These are phyloP conservation scores for Blastobotrys parvus DNA, from an alignment of 805 yeast species.

Conservation along the genomic window DNA sequence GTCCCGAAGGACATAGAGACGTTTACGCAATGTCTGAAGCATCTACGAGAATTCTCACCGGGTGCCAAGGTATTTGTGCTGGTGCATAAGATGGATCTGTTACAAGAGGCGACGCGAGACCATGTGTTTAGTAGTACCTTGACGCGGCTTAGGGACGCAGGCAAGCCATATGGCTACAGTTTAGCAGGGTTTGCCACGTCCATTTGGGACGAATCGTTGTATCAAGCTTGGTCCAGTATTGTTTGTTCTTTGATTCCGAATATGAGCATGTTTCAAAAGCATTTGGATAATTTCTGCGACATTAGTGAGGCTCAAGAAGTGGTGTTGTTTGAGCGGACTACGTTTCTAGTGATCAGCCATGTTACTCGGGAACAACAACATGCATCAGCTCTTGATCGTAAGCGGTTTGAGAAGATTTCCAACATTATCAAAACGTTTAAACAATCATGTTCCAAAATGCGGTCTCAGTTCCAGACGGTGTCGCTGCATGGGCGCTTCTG, in stretches of 20 bases:
- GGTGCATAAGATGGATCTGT: slow-evolving; percentile 93
- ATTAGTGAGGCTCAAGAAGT: slow-evolving; percentile 82
- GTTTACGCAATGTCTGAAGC: slow-evolving; percentile 73
- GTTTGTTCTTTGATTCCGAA: slow-evolving; percentile 94
- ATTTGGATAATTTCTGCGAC: slow-evolving; percentile 61
- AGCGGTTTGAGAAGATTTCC: slow-evolving; percentile 87
- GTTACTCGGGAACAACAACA: slow-evolving; percentile 17
- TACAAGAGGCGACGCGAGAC: slow-evolving; percentile 75
- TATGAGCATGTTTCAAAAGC: slow-evolving; percentile 69
- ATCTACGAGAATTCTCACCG: slow-evolving; percentile 77
- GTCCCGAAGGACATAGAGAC: slow-evolving; percentile 90
- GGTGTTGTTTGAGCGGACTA: slow-evolving; percentile 85
- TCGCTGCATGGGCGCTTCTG: slow-evolving; percentile 49
- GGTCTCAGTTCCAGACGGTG: slow-evolving; percentile 74
- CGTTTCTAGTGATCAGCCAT: slow-evolving; percentile 71
- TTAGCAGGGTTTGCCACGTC: slow-evolving; percentile 88
- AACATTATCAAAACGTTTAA: slow-evolving; percentile 91
- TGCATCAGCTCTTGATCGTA: slow-evolving; percentile 57
- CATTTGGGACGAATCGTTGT: slow-evolving; percentile 93
- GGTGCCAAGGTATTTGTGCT: slow-evolving; percentile 85
- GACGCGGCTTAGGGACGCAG: slow-evolving; percentile 67
- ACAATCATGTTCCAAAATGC: slow-evolving; percentile 79
- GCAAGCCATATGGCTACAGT: slow-evolving; percentile 59
- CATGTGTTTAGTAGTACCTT: slow-evolving; percentile 80
- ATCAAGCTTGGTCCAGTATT: slow-evolving; percentile 95